Evolutionary conservation across 352 stramenopile species (phyloP).

Genomic region (Phytophthora podocarpi): DNA sequence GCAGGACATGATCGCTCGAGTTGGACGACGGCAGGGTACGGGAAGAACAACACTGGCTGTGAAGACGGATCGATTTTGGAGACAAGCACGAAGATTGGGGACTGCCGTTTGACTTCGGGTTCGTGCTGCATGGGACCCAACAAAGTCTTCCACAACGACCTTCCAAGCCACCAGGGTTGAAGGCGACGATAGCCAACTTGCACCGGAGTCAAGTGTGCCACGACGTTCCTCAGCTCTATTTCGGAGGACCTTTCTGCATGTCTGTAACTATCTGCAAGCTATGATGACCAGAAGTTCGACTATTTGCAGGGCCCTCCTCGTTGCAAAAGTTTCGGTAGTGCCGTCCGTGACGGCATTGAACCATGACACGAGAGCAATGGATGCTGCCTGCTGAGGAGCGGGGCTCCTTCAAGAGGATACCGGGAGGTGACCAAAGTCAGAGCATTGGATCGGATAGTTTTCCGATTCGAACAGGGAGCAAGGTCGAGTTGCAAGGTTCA

Average conservation of each 20-base stretch:
- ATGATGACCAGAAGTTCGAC: slow-evolving; percentile 9
- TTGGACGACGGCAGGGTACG: slow-evolving; percentile 51
- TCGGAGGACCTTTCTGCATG: neutral
- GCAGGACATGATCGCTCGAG: slow-evolving; percentile 49
- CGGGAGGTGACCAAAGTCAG: slow-evolving; percentile 1
- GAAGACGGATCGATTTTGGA: slow-evolving; percentile 47
- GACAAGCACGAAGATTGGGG: slow-evolving; percentile 55
- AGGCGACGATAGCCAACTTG: no score
- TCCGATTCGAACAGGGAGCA: slow-evolving; percentile 19
- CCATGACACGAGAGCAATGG: slow-evolving; percentile 29
- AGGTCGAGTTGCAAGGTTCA: slow-evolving; percentile 17
- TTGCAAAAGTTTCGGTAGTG: slow-evolving; percentile 8
- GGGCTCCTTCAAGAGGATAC: slow-evolving; percentile 22
- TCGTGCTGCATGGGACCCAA: slow-evolving; percentile 18
- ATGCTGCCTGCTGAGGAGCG: slow-evolving; percentile 16
- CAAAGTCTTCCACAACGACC: no score
- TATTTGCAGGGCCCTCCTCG: slow-evolving; percentile 28
- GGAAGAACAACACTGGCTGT: slow-evolving; percentile 62
- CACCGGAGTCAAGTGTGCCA: slow-evolving; percentile 1
- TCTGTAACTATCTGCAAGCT: no score
- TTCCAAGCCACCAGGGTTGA: no score
- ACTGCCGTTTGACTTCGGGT: slow-evolving; percentile 25
- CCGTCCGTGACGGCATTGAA: slow-evolving; percentile 4
- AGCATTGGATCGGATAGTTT: slow-evolving; percentile 15
- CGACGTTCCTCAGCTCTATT: no score